Conservation (phyloP, 495 filamentous ascomycete genomes). For the Hypoxylon rickii region DNA sequence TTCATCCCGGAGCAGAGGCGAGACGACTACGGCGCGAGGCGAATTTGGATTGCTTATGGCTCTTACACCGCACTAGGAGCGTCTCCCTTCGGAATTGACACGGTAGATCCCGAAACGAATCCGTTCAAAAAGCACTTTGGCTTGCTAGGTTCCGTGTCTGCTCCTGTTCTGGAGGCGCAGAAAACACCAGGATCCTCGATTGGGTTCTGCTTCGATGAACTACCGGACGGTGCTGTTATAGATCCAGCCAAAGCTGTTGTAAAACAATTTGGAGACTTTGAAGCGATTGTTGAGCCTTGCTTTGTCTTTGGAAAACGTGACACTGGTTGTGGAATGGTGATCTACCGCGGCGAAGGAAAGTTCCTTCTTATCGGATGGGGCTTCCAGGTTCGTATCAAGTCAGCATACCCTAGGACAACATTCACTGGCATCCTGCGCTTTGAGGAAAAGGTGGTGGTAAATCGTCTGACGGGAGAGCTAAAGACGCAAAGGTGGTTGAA, state of each 20-base stretch:
- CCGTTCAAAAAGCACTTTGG: constrained; percentile 48
- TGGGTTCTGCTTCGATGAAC: constrained; percentile 57
- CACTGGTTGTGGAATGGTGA: constrained; percentile 51
- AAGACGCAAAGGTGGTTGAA: constrained; percentile 46
- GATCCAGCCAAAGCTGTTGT: constrained; percentile 29
- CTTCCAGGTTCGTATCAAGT: constrained; percentile 48
- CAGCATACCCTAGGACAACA: constrained; percentile 31
- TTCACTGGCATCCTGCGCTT: constrained; percentile 53
- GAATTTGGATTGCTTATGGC: constrained; percentile 52
- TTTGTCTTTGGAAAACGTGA: constrained; percentile 55
- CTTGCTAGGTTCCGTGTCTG: constrained; percentile 42
- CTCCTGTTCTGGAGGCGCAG: constrained; percentile 51
- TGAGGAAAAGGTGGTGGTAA: constrained; percentile 45
- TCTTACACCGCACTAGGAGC: constrained; percentile 49
- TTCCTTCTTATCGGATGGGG: constrained; percentile 56
- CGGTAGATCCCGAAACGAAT: constrained; percentile 39
- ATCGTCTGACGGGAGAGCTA: constrained; percentile 45
- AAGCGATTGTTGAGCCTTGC: constrained; percentile 47
- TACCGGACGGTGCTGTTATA: not conserved
- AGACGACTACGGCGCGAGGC: constrained; percentile 53
- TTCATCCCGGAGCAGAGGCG: constrained; percentile 58
- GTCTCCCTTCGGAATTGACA: constrained; percentile 55
- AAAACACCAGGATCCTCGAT: constrained; percentile 38
- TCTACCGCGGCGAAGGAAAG: constrained; percentile 36
- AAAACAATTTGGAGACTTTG: constrained; percentile 34